Base-by-base conservation (phyloP, 805 yeast species). In the Myxozyma vanderwaltii region DNA sequence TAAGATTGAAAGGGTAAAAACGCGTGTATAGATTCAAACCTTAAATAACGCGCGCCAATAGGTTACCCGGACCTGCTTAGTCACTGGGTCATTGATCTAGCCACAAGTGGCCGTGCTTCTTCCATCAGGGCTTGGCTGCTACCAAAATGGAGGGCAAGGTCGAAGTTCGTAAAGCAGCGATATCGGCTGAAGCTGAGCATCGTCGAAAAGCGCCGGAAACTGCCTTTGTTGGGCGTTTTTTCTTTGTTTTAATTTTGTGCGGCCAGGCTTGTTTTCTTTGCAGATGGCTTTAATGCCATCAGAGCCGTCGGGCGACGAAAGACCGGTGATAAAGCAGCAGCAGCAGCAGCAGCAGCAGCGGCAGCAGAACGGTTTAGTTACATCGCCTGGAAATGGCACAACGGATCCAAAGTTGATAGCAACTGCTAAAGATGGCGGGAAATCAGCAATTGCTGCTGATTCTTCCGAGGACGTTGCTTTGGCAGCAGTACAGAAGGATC, bases 261-360 rank as follows among this genome's bases (percentile, higher is more conserved):
- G 40, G 26, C 19, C 27, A 19, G 40, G 40, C 19, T 23, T 26
- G 35, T n/a, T 44, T 35, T 38, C n/a, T 27, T 48, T 13, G 41
- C 35, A 36, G 41, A 55, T 55, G 59, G 54, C 54, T 45, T 55
- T 50, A 27, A 24, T 19, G 59, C 54, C 59, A 44, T 48, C 59
- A 35, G 50, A 46, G 54, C 27, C 49, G 44, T 54, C 36, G 46
- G 24, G 26, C 44, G 54, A 29, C 45, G 54, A 7, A 17, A 33
- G 26, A n/a, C n/a, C 23, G 24, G 49, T 40, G 13, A 38, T 10
- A 38, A 19, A 26, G 39, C 39, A 43, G 15, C 29, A 35, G 33
- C 33, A 33, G n/a, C 48, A n/a, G 56, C 33, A n/a, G n/a, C n/a
- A n/a, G n/a, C n/a, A n/a, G n/a, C n/a, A n/a, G n/a, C n/a, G 12